Evolutionary conservation across 1,284 basidiomycete species (phyloP), one percentile per base, ranked within the genome.

Genomic region (Malassezia pachydermatis): DNA sequence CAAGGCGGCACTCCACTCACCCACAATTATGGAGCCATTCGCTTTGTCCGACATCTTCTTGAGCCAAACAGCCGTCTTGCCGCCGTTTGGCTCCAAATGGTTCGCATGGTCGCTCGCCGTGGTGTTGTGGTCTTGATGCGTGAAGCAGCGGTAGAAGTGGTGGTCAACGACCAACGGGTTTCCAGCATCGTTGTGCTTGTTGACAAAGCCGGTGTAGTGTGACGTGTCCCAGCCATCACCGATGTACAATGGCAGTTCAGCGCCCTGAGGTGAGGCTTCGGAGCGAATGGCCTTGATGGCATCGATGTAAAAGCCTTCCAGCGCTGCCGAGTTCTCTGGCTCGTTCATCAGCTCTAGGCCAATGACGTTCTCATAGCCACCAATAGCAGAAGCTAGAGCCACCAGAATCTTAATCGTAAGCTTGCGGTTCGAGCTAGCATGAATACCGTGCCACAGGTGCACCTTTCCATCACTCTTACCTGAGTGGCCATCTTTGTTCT

Each of bases 281-380:
- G 14, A 41, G 11, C 80, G 80, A 4, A 88, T 67, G 13, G 77
- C 75, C 22, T 73, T 64, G 48, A 87, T 78, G 1, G 81, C 80
- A 4, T 76, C 66, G 16, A 76, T 69, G 51, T 68, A 67, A 28
- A 64, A 67, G 22, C 45, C 41, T 27, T 61, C 52, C 1, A 70
- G 51, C 5, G 22, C 38, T n/a, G 40, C 48, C 16, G 61, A 51
- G 29, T 77, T 76, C 27, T 80, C 79, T 2, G 87, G 87, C 69
- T 90, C 87, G 70, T 90, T 90, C 36, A 89, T 75, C 3, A 90
- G 76, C 67, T 89, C 84, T 41, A 90, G 75, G 5, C 86, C 87
- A 34, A 88, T 77, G 22, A 89, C 73, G 64, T 88, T 86, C 2
- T 77, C 75, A 27, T 78, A 76, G 1, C 73, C 60, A 5, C 75